Conservation (phyloP, 106 monocot species). For the Phalaenopsis aphrodite region DNA sequence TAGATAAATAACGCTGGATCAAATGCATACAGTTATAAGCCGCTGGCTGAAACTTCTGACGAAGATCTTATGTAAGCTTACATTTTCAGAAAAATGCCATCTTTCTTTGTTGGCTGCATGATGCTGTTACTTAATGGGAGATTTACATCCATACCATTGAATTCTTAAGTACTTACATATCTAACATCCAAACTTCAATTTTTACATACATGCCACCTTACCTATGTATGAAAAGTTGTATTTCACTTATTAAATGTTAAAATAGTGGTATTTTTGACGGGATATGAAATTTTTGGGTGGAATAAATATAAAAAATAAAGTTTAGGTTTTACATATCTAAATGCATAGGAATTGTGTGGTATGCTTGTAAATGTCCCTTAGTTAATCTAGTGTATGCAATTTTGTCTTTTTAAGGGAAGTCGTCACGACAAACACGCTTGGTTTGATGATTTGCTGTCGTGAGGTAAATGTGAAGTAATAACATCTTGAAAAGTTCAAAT, state of each 20-base stretch:
- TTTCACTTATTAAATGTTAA: too few species aligned
- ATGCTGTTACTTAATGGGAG: not conserved
- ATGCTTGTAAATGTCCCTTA: too few species aligned
- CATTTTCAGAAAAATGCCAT: not conserved
- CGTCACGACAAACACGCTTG: conserved; percentile 94
- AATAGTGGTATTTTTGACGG: too few species aligned
- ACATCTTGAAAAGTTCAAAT: not conserved
- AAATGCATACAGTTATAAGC: conserved; percentile 94
- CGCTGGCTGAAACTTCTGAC: conserved; percentile 83
- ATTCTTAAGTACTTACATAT: too few species aligned
- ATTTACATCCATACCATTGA: too few species aligned
- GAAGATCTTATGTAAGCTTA: conserved; percentile 74
- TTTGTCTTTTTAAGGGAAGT: conserved; percentile 62
- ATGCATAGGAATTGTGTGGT: too few species aligned
- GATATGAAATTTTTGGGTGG: too few species aligned
- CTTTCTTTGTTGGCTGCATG: conserved; percentile 1
- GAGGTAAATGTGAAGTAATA: conserved; percentile 44
- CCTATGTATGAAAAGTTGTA: too few species aligned
- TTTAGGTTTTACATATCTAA: too few species aligned
- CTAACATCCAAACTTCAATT: too few species aligned
- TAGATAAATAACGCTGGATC: conserved; percentile 99
- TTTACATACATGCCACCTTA: too few species aligned
- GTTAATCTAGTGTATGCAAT: not conserved
- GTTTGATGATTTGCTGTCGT: conserved; percentile 92
- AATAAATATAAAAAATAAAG: too few species aligned